phyloP scores from a whole-genome alignment of 306 rosid species.

The Dalbergia cultrata region DNA sequence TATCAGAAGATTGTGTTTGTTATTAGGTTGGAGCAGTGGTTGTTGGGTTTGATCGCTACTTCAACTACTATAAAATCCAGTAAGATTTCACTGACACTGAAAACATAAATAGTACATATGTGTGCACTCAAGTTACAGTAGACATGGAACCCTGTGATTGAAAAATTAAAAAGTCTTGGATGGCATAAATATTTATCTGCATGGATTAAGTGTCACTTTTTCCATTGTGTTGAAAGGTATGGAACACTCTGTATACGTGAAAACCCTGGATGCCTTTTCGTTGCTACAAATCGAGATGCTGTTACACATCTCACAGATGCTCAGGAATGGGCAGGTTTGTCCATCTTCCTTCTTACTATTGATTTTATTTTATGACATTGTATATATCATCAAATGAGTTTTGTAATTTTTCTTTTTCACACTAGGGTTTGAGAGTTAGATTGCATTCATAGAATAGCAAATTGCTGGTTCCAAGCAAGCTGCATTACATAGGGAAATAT shows the following conservation, averaged over 20 bases:
- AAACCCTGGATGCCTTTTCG: slow-evolving; percentile 99
- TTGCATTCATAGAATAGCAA: background rate
- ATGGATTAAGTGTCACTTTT: slow-evolving; percentile 5
- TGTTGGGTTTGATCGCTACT: slow-evolving; percentile 97
- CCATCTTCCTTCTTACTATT: slow-evolving; percentile 38
- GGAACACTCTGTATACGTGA: slow-evolving; percentile 96
- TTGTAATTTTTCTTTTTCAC: background rate
- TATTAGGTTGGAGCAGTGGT: slow-evolving; percentile 97
- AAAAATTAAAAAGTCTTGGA: slow-evolving; percentile 31
- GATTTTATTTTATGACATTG: slow-evolving; percentile 26
- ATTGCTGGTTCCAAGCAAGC: slow-evolving; percentile 15
- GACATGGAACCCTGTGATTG: background rate
- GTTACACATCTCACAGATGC: slow-evolving; percentile 99
- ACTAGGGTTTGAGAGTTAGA: background rate
- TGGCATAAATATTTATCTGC: slow-evolving; percentile 34
- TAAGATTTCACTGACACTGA: slow-evolving; percentile 61
- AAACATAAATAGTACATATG: slow-evolving; percentile 35
- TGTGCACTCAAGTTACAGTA: slow-evolving; percentile 20
- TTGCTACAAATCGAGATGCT: slow-evolving; percentile 98
- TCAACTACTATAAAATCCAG: slow-evolving; percentile 99
- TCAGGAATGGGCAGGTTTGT: slow-evolving; percentile 99
- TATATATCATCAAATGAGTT: slow-evolving; percentile 28
- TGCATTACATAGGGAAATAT: background rate
- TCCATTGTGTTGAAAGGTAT: slow-evolving; percentile 62
- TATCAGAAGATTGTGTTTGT: slow-evolving; percentile 39